Evolutionary conservation across 1,284 basidiomycete genomes (phyloP).

Genomic region (Coniophora puteana): DNA sequence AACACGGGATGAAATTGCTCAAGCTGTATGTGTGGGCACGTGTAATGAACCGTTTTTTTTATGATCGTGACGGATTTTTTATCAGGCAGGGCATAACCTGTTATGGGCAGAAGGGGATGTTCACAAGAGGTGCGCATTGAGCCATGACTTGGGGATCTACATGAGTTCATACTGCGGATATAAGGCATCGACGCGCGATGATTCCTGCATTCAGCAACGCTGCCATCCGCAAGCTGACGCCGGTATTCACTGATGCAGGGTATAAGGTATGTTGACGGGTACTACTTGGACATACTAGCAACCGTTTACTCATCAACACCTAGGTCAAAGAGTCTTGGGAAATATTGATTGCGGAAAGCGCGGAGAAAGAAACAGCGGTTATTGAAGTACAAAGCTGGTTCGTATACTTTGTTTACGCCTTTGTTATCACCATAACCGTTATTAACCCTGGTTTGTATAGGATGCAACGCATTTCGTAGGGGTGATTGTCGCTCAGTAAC

Average conservation of each 20-base stretch:
- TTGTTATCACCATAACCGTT: too few relatives aligned
- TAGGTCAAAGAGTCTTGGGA: constrained; percentile 51
- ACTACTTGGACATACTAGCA: not conserved
- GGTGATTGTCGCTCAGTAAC: too few relatives aligned
- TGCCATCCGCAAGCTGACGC: constrained; percentile 34
- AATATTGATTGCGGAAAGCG: constrained; percentile 30
- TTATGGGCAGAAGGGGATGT: not conserved
- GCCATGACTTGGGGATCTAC: constrained; percentile 6
- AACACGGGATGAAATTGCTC: constrained; percentile 37
- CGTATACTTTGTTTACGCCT: constrained; percentile 13
- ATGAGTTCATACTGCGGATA: constrained; percentile 36
- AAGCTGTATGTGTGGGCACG: constrained; percentile 32
- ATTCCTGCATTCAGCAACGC: constrained; percentile 41
- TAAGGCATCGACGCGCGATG: constrained; percentile 36
- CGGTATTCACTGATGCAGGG: constrained; percentile 27
- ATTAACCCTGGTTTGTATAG: too few relatives aligned
- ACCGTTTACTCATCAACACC: not conserved
- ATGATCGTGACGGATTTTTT: not conserved
- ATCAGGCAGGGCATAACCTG: not conserved
- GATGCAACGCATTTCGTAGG: constrained; percentile 1
- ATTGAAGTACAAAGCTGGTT: constrained; percentile 53
- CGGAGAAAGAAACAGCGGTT: constrained; percentile 26
- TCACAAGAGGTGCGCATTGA: not conserved
- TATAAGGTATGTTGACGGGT: constrained; percentile 11
- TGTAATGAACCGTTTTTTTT: not conserved